Conservation (phyloP, 495 filamentous ascomycete genomes). For the Amniculicola lignicola region DNA sequence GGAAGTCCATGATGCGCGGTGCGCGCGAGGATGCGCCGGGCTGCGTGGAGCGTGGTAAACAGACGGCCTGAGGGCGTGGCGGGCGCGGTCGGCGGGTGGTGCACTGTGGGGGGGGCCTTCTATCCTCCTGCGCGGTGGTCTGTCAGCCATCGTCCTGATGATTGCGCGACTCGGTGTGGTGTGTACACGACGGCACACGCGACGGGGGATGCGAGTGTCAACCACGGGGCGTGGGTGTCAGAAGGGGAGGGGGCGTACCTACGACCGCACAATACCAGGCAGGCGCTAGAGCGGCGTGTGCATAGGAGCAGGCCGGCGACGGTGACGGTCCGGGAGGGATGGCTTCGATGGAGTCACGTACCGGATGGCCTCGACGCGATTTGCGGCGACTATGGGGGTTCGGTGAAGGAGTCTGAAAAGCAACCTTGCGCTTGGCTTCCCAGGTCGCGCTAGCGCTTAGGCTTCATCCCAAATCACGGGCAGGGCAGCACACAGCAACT, state of each 20-base stretch:
- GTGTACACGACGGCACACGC: constrained; percentile 5
- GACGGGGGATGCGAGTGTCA: background rate
- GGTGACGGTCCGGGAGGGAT: constrained; percentile 9
- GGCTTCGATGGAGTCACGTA: constrained; percentile 15
- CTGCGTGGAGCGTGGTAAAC: background rate
- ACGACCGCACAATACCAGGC: constrained; percentile 10
- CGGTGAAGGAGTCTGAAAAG: background rate
- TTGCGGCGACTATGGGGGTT: constrained; percentile 10
- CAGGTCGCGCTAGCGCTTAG: too few species aligned
- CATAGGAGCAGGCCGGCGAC: constrained; percentile 7
- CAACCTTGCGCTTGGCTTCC: background rate
- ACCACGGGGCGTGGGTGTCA: background rate
- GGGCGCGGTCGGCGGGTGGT: background rate
- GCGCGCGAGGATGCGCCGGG: background rate
- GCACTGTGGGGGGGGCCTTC: constrained; percentile 8
- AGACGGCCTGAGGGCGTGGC: background rate
- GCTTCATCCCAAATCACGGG: too few species aligned
- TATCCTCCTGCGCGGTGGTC: constrained; percentile 5
- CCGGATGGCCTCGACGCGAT: constrained; percentile 9
- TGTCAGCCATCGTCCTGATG: constrained; percentile 1
- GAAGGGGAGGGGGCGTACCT: constrained; percentile 1
- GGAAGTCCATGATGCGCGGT: constrained; percentile 25
- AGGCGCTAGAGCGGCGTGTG: constrained; percentile 12
- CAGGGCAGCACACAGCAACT: too few species aligned
- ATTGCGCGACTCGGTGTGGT: background rate